Conservation (phyloP, 352 stramenopile species). For the Phytophthora podocarpi region DNA sequence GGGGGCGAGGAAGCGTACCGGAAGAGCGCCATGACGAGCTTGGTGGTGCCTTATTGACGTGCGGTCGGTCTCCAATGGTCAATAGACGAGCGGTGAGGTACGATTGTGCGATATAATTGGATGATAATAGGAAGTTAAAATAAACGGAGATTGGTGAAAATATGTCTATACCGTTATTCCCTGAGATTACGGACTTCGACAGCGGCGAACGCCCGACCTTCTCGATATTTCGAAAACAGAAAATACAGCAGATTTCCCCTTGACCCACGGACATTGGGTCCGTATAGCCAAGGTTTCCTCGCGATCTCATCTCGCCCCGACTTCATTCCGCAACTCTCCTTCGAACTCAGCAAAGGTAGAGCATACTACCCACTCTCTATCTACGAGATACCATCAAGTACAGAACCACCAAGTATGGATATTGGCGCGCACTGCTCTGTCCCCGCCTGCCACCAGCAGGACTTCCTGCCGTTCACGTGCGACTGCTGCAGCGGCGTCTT, state of each 20-base stretch:
- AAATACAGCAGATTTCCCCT: slow-evolving; percentile 7
- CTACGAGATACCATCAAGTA: too few relatives aligned
- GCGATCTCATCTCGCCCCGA: not conserved
- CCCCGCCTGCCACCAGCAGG: slow-evolving; percentile 68
- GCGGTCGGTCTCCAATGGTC: slow-evolving; percentile 43
- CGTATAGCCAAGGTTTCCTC: slow-evolving; percentile 1
- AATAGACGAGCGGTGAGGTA: slow-evolving; percentile 21
- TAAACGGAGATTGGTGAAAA: slow-evolving; percentile 32
- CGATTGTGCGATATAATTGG: slow-evolving; percentile 24
- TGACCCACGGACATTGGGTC: not conserved
- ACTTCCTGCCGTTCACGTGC: slow-evolving; percentile 89
- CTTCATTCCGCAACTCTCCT: too few relatives aligned
- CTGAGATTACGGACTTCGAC: slow-evolving; percentile 11
- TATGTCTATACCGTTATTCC: not conserved
- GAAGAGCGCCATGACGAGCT: slow-evolving; percentile 43
- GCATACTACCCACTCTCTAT: too few relatives aligned
- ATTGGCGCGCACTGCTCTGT: slow-evolving; percentile 75
- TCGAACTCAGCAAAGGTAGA: too few relatives aligned
- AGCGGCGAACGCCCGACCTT: not conserved
- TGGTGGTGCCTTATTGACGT: slow-evolving; percentile 26
- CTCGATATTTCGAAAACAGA: slow-evolving; percentile 20
- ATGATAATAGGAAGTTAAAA: too few relatives aligned
- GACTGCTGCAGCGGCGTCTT: slow-evolving; percentile 84
- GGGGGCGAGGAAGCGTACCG: slow-evolving; percentile 32
- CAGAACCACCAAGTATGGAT: slow-evolving; percentile 54